Evolutionary conservation across 495 filamentous ascomycete species (phyloP), one percentile per base, ranked within the genome.

Genomic region (Bryoglossum gracile): DNA sequence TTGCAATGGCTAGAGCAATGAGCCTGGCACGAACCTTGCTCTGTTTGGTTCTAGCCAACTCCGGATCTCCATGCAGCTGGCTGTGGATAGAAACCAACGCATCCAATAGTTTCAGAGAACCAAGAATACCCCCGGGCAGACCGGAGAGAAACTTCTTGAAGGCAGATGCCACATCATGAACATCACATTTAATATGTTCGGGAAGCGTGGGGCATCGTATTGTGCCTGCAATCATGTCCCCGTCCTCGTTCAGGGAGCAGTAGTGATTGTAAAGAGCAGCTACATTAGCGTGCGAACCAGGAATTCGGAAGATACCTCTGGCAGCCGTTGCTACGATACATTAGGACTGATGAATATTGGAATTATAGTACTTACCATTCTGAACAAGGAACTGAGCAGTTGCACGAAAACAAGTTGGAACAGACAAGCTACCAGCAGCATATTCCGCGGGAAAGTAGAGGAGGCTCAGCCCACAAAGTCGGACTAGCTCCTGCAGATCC

Each of bases 391-490:
- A 83, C 39, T 76, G 73, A 30, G 78, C 76, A 6, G 80, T 81
- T 10, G 83, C 84, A 28, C 85, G 83, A 46, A 91, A 77, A 56
- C 84, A 89, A 4, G 83, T 83, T 5, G 87, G 87, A 9, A 92
- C 66, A 14, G 76, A 66, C 43, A 89, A 67, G 18, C 76, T 74
- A 3, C 72, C 69, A 6, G 86, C 77, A 13, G 82, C 71, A 57
- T 87, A 80, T 37, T 83, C 79, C 0, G 64, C 55, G 0, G 84
- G 83, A n/a, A 89, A 68, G 25, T 74, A 75, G 28, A 92, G 65
- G 32, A 77, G 67, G 58, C 80, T 82, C 60, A 81, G 77, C 16
- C 87, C 86, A 38, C 86, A 86, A 33, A 92, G 65, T n/a, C 82
- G 76, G 45, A 85, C 75, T 21, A 90, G 65, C 44, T 70, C 75